Evolutionary conservation across 2,329 filamentous ascomycete species (phyloP), one percentile per base, ranked within the genome.

Genomic region (Ophiocordyceps unilateralis): DNA sequence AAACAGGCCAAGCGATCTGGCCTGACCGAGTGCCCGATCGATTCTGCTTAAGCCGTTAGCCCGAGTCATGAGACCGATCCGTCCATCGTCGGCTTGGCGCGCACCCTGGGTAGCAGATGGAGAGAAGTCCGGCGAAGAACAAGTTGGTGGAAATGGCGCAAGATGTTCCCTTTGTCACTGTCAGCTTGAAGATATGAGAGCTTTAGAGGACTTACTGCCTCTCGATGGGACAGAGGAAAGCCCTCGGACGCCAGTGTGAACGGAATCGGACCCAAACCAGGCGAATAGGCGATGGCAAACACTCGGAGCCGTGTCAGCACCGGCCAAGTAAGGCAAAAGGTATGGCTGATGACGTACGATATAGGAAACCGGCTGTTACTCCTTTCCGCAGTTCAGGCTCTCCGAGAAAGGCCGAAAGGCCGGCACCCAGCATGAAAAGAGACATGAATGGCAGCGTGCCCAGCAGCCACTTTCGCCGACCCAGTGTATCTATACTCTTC

Each of bases 231-330:
- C 1, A 70, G 51, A 0, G 68, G 67, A 45, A 70, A 72, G 41
- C 64, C 65, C 48, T 71, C 69, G 4, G 67, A 67, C 12, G 67
- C 68, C 17, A 70, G 56, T 2, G 66, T 70, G 40, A 69, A 70
- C 0, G 67, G 65, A 11, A 70, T 69, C 0, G 68, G 68, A 0
- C 67, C 67, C 46, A 59, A 39, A 10, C 53, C 53, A 7, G 65
- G 65, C 1, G 63, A 64, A 47, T 68, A 68, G 1, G 56, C 58
- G 0, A 62, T 59, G 1, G 63, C 56, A 42, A 67, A 67, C 4
- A 66, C 55, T 58, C 12, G 19, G 6, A 2, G 17, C 7, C 2
- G 12, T 19, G 32, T 36, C 17, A 36, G 32, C 32, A 36, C 10
- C n/a, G 5, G 32, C 9, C n/a, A n/a, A 6, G 32, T 5, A 36